These are phyloP conservation scores for Penicillium cinerascens DNA, from an alignment of 495 filamentous ascomycete species.

Conservation along the genomic window DNA sequence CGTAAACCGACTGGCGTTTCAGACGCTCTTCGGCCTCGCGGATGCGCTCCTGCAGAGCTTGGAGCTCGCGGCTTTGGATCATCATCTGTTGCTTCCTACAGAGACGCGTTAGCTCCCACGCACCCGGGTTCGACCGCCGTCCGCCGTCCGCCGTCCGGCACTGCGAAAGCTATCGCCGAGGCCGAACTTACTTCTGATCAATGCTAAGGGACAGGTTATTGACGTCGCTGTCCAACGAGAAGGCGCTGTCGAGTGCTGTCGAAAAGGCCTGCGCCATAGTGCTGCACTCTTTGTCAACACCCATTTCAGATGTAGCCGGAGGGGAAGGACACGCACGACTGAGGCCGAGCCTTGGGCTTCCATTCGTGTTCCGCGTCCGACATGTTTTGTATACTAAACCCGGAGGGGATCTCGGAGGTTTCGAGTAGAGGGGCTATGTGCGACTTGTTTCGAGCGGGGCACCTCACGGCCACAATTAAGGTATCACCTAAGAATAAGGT, in stretches of 20 bases:
- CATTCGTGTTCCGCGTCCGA: conserved; percentile 69
- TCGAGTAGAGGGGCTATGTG: conserved; percentile 4
- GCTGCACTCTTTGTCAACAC: conserved; percentile 46
- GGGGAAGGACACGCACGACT: conserved; percentile 64
- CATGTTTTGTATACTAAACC: conserved; percentile 32
- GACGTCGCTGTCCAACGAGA: conserved; percentile 76
- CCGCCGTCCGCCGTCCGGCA: not conserved
- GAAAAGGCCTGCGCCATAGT: conserved; percentile 87
- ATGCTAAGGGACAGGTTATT: conserved; percentile 72
- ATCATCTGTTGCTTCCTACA: conserved; percentile 66
- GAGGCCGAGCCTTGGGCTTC: conserved; percentile 73
- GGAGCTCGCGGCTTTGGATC: conserved; percentile 73
- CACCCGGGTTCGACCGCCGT: too few species aligned
- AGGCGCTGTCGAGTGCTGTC: conserved; percentile 80
- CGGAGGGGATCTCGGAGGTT: conserved; percentile 1
- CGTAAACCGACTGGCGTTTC: conserved; percentile 40
- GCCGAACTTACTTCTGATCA: conserved; percentile 72
- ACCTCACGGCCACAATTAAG: conserved; percentile 5
- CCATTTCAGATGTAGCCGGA: conserved; percentile 1
- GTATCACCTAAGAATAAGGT: conserved; percentile 1
- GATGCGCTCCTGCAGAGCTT: conserved; percentile 78
- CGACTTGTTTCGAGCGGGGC: conserved; percentile 18
- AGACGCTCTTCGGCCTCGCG: conserved; percentile 81
- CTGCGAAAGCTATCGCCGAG: too few species aligned
- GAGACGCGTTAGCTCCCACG: not conserved